A percentile compares a stretch with the other conserved stretches of the same genome.
Conservation (phyloP, 1,284 basidiomycete genomes). For the Cryptococcus hybrid region DNA sequence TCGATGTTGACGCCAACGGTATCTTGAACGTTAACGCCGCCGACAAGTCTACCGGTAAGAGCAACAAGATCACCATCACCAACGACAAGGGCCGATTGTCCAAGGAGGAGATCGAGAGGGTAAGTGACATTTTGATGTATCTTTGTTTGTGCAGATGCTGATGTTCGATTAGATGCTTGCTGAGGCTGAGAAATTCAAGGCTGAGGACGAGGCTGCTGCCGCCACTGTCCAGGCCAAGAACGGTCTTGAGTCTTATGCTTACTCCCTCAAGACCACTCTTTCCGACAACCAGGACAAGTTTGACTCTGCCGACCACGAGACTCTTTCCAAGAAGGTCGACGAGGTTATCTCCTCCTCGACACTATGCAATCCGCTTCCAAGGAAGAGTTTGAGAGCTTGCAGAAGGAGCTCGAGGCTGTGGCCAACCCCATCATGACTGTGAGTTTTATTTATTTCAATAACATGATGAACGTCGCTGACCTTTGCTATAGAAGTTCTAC, state of each 20-base stretch:
- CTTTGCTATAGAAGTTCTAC: conserved; percentile 58
- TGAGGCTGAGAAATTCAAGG: conserved; percentile 78
- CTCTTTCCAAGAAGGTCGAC: conserved; percentile 79
- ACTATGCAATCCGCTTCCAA: conserved; percentile 77
- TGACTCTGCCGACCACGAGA: conserved; percentile 80
- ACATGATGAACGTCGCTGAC: background rate
- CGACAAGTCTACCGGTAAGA: conserved; percentile 95
- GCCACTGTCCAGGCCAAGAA: conserved; percentile 94
- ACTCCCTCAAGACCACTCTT: conserved; percentile 92
- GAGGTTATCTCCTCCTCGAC: conserved; percentile 88
- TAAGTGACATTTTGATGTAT: background rate
- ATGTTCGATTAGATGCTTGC: conserved; percentile 78
- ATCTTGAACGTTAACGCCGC: conserved; percentile 89
- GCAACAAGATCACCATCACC: conserved; percentile 84
- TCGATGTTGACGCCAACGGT: conserved; percentile 97
- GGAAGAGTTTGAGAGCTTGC: conserved; percentile 91
- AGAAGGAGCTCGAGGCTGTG: conserved; percentile 90
- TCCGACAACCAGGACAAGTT: conserved; percentile 88
- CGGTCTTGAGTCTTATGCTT: conserved; percentile 91
- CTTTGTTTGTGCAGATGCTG: background rate
- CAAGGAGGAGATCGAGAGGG: conserved; percentile 90
- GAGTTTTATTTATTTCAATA: background rate
- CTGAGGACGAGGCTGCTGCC: conserved; percentile 92
- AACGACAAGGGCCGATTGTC: conserved; percentile 98
- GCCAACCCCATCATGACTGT: conserved; percentile 64